These are phyloP conservation scores for Tricholoma saponaceum DNA, from an alignment of 768 basidiomycete genomes.

Conservation along the genomic window DNA sequence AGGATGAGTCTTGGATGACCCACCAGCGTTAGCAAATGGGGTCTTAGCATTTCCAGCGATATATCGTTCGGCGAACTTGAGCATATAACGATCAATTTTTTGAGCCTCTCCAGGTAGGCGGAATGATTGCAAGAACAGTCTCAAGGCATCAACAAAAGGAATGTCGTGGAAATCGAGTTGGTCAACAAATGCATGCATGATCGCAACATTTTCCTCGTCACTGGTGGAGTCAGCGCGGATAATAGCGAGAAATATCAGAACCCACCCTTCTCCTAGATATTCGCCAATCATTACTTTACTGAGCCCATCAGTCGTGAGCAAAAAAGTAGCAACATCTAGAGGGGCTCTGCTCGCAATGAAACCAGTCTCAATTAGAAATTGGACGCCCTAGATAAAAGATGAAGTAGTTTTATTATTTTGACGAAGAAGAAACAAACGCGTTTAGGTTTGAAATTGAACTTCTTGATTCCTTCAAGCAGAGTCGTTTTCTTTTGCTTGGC, in stretches of 20 bases:
- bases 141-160: slow-evolving; percentile 85
- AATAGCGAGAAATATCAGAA: slow-evolving; percentile 7
- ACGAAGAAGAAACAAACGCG: slow-evolving; percentile 46
- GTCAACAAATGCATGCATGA: slow-evolving; percentile 98
- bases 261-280: slow-evolving; percentile 95
- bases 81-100: slow-evolving; percentile 98
- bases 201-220: slow-evolving; percentile 84
- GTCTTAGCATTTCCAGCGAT: slow-evolving; percentile 84
- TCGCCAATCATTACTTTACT: slow-evolving; percentile 97
- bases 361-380: slow-evolving; percentile 84
- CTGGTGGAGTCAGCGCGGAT: slow-evolving; percentile 36
- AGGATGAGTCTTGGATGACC: slow-evolving; percentile 20
- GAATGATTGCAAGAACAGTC: slow-evolving; percentile 91
- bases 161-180: slow-evolving; percentile 79
- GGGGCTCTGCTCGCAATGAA: slow-evolving; percentile 76
- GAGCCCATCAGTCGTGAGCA: slow-evolving; percentile 86
- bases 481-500: slow-evolving; percentile 97
- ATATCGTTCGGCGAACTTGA: slow-evolving; percentile 97
- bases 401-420: background rate
- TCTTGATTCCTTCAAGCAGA: slow-evolving; percentile 90
- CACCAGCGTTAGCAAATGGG: slow-evolving; percentile 91
- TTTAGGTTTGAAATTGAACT: slow-evolving; percentile 99
- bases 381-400: slow-evolving; percentile 59
- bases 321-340: slow-evolving; percentile 77
- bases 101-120: slow-evolving; percentile 96